Percentiles rank a stretch among this genome's conserved stretches.
Conservation (phyloP, 2,329 filamentous ascomycete genomes). For the Trichoderma polysporum region DNA sequence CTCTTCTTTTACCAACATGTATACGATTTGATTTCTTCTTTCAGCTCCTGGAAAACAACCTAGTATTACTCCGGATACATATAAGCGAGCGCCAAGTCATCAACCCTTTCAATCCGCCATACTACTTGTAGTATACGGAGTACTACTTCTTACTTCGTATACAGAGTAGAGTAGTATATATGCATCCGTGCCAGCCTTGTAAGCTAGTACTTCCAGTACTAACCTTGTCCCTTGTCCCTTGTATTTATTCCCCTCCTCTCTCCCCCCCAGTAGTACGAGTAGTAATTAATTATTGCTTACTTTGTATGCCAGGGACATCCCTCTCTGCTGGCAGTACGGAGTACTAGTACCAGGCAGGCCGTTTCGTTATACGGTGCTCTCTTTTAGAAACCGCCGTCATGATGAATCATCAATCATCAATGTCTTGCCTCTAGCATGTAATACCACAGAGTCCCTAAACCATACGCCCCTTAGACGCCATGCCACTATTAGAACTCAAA, state of each 20-base stretch:
- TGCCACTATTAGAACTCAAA: too few species aligned
- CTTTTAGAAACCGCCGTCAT: neutral
- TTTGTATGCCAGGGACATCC: too few species aligned
- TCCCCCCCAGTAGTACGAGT: too few species aligned
- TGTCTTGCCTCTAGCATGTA: neutral
- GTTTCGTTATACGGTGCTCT: neutral
- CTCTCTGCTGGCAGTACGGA: too few species aligned
- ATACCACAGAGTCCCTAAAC: neutral
- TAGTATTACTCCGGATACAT: neutral
- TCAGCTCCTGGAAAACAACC: neutral
- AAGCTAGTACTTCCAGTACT: neutral
- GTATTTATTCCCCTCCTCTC: neutral
- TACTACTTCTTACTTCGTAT: too few species aligned
- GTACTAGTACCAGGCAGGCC: too few species aligned
- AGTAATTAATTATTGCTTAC: too few species aligned
- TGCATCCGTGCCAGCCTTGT: neutral
- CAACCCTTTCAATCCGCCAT: neutral
- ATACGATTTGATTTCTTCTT: neutral
- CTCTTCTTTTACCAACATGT: neutral
- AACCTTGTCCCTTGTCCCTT: neutral
- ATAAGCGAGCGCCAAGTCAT: neutral
- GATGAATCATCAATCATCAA: neutral
- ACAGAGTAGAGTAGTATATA: too few species aligned
- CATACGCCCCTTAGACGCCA: too few species aligned
- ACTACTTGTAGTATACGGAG: too few species aligned